Percentiles rank a stretch among this genome's conserved stretches.
Evolutionary conservation across 2,329 filamentous ascomycete species (phyloP).

Genomic region (Claviceps purpurea): DNA sequence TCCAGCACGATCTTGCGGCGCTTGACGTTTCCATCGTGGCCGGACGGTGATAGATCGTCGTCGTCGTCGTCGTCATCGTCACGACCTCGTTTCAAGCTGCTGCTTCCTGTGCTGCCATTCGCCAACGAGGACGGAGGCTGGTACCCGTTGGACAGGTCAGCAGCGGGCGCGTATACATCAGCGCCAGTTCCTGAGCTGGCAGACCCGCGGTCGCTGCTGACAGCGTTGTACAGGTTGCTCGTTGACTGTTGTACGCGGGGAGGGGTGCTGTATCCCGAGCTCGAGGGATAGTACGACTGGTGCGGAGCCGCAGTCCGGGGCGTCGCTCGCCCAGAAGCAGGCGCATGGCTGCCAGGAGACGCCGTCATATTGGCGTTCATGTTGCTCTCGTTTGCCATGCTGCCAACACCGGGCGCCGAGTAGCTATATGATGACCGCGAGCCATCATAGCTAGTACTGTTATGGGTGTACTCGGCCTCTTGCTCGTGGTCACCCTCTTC

Average conservation of each 20-base stretch:
- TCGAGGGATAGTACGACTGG: conserved; percentile 59
- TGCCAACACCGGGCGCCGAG: conserved; percentile 50
- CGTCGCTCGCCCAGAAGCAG: conserved; percentile 70
- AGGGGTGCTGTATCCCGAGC: conserved; percentile 62
- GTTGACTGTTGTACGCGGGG: conserved; percentile 57
- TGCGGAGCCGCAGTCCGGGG: conserved; percentile 63
- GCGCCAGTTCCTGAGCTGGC: conserved; percentile 44
- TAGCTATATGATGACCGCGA: conserved; percentile 69
- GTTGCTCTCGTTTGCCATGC: conserved; percentile 62
- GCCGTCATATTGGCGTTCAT: conserved; percentile 71
- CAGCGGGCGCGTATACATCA: conserved; percentile 58
- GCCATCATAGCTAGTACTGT: conserved; percentile 59
- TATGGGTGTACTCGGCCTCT: conserved; percentile 76
- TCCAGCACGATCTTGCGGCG: conserved; percentile 67
- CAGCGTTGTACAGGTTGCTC: conserved; percentile 79
- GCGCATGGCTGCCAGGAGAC: conserved; percentile 62
- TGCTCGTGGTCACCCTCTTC: conserved; percentile 63
- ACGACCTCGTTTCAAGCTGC: conserved; percentile 32
- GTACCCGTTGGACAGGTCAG: conserved; percentile 53
- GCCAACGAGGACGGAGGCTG: conserved; percentile 47
- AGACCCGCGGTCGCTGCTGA: conserved; percentile 61
- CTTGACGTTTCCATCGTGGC: conserved; percentile 51
- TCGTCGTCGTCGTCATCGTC: conserved; percentile 45
- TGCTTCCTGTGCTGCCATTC: conserved; percentile 41
- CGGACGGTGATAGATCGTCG: conserved; percentile 45